phyloP scores from a whole-genome alignment of 2,329 filamentous ascomycete genomes.

The Incumbomyces delicatus region DNA sequence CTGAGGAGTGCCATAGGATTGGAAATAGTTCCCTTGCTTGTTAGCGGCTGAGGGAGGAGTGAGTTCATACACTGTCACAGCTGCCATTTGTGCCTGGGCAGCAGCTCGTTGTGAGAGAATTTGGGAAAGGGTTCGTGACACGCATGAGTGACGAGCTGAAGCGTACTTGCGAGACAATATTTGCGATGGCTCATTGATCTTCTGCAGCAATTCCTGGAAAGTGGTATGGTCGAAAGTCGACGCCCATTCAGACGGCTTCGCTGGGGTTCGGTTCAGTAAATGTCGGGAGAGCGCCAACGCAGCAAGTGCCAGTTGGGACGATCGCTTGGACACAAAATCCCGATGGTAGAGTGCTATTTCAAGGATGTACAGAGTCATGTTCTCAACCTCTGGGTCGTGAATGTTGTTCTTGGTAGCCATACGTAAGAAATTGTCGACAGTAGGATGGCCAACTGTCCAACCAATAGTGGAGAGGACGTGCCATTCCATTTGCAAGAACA shows the following conservation, averaged over 20 bases:
- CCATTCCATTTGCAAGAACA: constrained; percentile 99
- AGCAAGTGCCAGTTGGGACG: constrained; percentile 81
- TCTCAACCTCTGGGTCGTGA: constrained; percentile 79
- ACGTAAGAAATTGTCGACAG: constrained; percentile 87
- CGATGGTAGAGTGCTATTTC: constrained; percentile 95
- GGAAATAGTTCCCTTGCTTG: constrained; percentile 16
- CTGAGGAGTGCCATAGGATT: constrained; percentile 17
- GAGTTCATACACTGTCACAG: constrained; percentile 20
- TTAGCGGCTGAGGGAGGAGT: constrained; percentile 26
- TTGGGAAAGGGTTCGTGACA: constrained; percentile 54
- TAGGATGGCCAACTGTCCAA: constrained; percentile 93
- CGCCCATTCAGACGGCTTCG: constrained; percentile 66
- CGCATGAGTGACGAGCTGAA: constrained; percentile 54
- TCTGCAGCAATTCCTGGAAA: constrained; percentile 53
- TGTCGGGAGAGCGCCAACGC: constrained; percentile 78
- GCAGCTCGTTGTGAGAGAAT: constrained; percentile 57
- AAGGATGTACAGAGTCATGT: constrained; percentile 88
- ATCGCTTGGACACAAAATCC: constrained; percentile 87
- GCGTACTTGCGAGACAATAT: constrained; percentile 61
- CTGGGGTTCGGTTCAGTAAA: constrained; percentile 71
- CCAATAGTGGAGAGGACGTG: constrained; percentile 95
- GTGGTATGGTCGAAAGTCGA: constrained; percentile 42
- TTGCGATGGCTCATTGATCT: constrained; percentile 56
- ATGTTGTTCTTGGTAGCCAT: constrained; percentile 66
- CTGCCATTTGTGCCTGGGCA: constrained; percentile 28